Base-by-base conservation (phyloP, 495 filamentous ascomycete species). In the Coniosporium apollinis region DNA sequence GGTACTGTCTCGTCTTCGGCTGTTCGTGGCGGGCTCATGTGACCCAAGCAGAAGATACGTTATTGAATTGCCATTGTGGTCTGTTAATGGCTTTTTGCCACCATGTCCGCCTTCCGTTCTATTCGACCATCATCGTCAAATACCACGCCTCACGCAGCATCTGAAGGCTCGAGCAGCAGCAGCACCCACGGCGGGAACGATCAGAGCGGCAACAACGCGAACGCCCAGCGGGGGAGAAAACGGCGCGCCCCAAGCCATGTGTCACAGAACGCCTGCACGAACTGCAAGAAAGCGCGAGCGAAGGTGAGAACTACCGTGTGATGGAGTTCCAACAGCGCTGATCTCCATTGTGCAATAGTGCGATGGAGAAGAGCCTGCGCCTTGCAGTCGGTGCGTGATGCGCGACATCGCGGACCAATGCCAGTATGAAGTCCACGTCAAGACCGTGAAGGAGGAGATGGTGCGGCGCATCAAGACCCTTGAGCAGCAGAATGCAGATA, bases 211-310 rank as follows among this genome's bases (percentile, higher is more conserved):
- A n/a, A n/a, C n/a, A n/a, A n/a, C n/a, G n/a, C n/a, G n/a, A n/a
- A n/a, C n/a, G 9, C 24, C 1, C 24, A 9, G 30, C 30, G 30
- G 18, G 20, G 33, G 28, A 36, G 39, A 26, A 50, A 21, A 28
- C 32, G 49, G 21, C 41, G 38, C 20, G 45, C 48, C 22, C 48
- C 49, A 11, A 37, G 31, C 20, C 48, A 51, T 18, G 45, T 53
- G 1, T 49, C 50, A 25, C 45, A 36, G 3, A 53, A 53, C 24
- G 50, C 50, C n/a, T 53, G 50, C 34, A 52, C 42, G 9, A 52
- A 39, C 15, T 53, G 50, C 38, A 53, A 53, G 28, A 53, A 44
- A 20, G 50, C 50, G 6, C 37, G 50, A 26, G 42, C 50, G 22
- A 53, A 53, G 39, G 50, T 53, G 26, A n/a, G 34, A 2, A 1